These are phyloP conservation scores for Paramecium biaurelia DNA, from an alignment of 73 alveolate species.

Conservation along the genomic window DNA sequence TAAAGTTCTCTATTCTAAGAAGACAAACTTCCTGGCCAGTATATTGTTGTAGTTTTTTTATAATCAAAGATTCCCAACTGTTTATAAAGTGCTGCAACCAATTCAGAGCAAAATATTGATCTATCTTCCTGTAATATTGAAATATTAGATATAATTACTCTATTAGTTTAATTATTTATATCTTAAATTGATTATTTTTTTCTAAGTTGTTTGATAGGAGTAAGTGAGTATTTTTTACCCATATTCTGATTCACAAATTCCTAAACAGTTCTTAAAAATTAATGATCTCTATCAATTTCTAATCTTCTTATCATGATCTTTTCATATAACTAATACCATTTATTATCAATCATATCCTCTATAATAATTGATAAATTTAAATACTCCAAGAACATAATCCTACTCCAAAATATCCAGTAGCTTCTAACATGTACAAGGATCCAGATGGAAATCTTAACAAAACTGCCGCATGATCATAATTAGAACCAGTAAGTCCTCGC, in stretches of 20 bases:
- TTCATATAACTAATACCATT: constrained; percentile 68
- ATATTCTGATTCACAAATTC: constrained; percentile 65
- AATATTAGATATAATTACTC: neutral
- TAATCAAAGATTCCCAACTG: constrained; percentile 68
- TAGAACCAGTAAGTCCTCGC: constrained; percentile 74
- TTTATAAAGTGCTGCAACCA: constrained; percentile 85
- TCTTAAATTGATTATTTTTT: constrained; percentile 20
- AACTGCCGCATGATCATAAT: constrained; percentile 89
- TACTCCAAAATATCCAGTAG: constrained; percentile 74
- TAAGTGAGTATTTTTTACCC: constrained; percentile 68
- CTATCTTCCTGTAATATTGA: constrained; percentile 2
- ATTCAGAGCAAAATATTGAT: constrained; percentile 83
- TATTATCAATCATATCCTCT: constrained; percentile 64
- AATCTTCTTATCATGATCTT: constrained; percentile 68
- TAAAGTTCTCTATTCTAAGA: neutral
- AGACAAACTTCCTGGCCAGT: constrained; percentile 71
- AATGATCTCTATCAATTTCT: constrained; percentile 59
- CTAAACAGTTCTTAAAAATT: constrained; percentile 45
- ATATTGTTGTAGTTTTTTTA: constrained; percentile 38
- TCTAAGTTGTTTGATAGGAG: constrained; percentile 54
- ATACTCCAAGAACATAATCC: constrained; percentile 57
- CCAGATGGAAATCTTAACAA: constrained; percentile 69
- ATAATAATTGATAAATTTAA: neutral
- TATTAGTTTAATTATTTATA: constrained; percentile 38
- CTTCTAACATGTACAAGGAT: constrained; percentile 73